Base-by-base conservation (phyloP, 179 eudicot species). In the Beta lomatogona region DNA sequence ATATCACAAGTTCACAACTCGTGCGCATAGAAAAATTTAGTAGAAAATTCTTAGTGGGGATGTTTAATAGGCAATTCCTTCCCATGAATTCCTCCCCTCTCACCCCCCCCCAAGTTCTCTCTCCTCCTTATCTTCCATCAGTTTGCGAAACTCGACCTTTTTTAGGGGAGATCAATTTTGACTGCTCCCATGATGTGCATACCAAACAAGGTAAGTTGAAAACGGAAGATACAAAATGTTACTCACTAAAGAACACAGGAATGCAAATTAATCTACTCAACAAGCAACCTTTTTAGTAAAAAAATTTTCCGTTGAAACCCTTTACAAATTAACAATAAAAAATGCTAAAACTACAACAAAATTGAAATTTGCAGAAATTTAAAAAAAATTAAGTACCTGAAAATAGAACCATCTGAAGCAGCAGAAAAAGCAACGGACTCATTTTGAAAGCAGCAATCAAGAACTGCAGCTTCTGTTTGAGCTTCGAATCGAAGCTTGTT, bases 371-470 rank as follows among this genome's bases (percentile, higher is more conserved):
- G 22, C 31, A 3, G 41, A 36, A 65, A 48, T 5, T 4, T 48
- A 4, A 44, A 18, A 50, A 14, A 48, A 21, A 10, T 21, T 4
- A 14, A 15, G 12, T 28, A 94, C 99, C 98, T 94, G 85, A 83
- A 57, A 78, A 94, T 52, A 21, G 90, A 89, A 61, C 96, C 89
- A 85, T 92, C 94, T 36, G 94, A 86, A 72, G 86, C 86, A 25
- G 92, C 93, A 79, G 88, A 85, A 36, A 86, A 87, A 21, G 93
- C 94, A 60, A 87, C 83, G 2, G 73, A 74, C 72, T 92, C 91
- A 36, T 82, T 78, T 84, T 89, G 84, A 76, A 94, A 94, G 82
- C 99, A 96, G 77, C 97, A 96, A 89, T 94, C 98, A 12, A 94
- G 89, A 82, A 92, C 85, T 52, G 91, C 89, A 46, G 85, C 93